Base-by-base conservation (phyloP, 768 basidiomycete species). In the Tylopilus subfusipes region DNA sequence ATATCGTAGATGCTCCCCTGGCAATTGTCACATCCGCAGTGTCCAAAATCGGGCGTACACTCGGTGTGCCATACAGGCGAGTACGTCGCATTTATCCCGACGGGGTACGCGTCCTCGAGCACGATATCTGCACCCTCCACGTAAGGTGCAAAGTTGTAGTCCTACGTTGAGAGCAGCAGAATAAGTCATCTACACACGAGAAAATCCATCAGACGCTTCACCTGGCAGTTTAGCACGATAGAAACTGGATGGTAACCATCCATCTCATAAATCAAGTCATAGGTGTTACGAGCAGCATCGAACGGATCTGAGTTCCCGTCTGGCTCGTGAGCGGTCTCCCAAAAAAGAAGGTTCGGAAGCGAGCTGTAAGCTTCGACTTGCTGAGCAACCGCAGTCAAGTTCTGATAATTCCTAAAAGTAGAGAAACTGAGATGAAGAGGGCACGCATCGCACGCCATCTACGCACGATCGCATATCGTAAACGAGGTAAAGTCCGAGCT, bases 301-400 rank as follows among this genome's bases (percentile, higher is more conserved):
- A 82, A 64, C 2, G 88, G 84, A 56, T 88, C 84, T 0, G 77
- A 76, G 21, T 79, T 82, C 38, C 87, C 86, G 52, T 88, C 86
- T 1, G 82, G 85, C 63, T 89, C 86, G 60, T 88, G 86, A 7
- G 78, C 84, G 9, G 85, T 87, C 63, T 88, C 88, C 83, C 84
- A 86, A 0, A 82, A 68, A 16, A 90, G 73, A 25, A 90, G 76
- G 57, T 88, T 90, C 0, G 82, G 77, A 13, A 85, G 77, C 6
- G 81, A 77, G 57, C 84, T 85, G 68, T 89, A 78, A 21, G 73
- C 73, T 52, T 83, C 77, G 27, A 92, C 86, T 66, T 88, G 79
- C 43, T 79, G 76, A 2, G 78, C 78, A 7, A 91, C 83, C 1
- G 78, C 75, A 12, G n/a, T n/a, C n/a, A n/a, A n/a, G n/a, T n/a